Conservation (phyloP, 257 asterid genomes). For the Lantana camara region DNA sequence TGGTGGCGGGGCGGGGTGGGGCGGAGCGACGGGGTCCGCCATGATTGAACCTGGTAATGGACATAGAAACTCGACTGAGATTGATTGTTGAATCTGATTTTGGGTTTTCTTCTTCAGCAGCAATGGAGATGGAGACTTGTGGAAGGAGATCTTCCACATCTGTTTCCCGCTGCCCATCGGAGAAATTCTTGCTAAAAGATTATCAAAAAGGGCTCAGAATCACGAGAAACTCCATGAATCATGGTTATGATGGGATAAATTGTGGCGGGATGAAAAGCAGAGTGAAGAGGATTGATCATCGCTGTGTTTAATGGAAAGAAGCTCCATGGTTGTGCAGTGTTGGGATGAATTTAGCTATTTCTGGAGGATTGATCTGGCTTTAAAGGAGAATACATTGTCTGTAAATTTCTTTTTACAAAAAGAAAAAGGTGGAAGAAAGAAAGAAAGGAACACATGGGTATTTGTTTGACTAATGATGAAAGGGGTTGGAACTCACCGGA, state of each 20-base stretch:
- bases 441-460: constrained; percentile 18
- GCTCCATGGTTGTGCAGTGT: neutral
- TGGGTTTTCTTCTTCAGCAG: constrained; percentile 28
- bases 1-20: too few relatives aligned
- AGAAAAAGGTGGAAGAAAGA: neutral
- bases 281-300: neutral
- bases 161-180: constrained; percentile 56
- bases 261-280: constrained; percentile 7
- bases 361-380: neutral
- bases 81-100: constrained; percentile 1
- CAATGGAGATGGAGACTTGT: constrained; percentile 42
- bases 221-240: constrained; percentile 3
- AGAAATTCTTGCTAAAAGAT: neutral
- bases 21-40: constrained; percentile 93
- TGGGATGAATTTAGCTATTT: constrained; percentile 1
- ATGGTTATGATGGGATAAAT: neutral
- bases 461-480: constrained; percentile 36
- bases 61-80: constrained; percentile 70
- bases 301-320: neutral
- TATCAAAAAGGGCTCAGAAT: neutral
- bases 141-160: constrained; percentile 73
- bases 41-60: constrained; percentile 71
- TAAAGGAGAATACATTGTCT: neutral
- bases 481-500: too few relatives aligned
- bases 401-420: constrained; percentile 8